A percentile compares a stretch with the other conserved stretches of the same genome.
Conservation (phyloP, 345 rosid genomes). For the Clausena lansium region DNA sequence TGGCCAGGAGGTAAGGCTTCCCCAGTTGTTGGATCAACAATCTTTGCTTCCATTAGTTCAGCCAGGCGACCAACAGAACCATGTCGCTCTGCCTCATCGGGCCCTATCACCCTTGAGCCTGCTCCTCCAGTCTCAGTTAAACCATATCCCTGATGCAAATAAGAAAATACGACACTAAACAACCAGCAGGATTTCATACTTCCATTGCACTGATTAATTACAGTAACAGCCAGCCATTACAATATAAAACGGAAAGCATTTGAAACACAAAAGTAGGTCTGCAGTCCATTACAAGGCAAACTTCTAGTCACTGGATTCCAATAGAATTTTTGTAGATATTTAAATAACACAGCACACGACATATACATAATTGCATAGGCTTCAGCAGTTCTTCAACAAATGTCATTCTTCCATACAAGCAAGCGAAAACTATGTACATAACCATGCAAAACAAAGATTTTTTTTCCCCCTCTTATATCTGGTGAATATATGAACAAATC, state of each 20-base stretch:
- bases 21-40: constrained; percentile 76
- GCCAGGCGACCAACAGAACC: constrained; percentile 78
- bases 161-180: not conserved
- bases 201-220: not conserved
- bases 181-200: not conserved
- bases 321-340: not conserved
- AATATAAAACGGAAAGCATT: not conserved
- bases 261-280: not conserved
- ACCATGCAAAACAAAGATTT: not conserved
- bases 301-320: not conserved
- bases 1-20: constrained; percentile 67
- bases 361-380: not conserved
- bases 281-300: not conserved
- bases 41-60: constrained; percentile 71
- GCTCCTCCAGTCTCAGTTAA: constrained; percentile 81
- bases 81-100: constrained; percentile 50
- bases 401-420: not conserved
- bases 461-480: not conserved
- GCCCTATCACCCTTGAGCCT: constrained; percentile 43
- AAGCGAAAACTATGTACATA: not conserved
- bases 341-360: not conserved
- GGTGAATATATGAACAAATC: not conserved
- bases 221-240: not conserved
- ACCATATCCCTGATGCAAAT: constrained; percentile 74
- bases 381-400: not conserved